Evolutionary conservation across 257 asterid species (phyloP).

Genomic region (Forsythia viridissima): DNA sequence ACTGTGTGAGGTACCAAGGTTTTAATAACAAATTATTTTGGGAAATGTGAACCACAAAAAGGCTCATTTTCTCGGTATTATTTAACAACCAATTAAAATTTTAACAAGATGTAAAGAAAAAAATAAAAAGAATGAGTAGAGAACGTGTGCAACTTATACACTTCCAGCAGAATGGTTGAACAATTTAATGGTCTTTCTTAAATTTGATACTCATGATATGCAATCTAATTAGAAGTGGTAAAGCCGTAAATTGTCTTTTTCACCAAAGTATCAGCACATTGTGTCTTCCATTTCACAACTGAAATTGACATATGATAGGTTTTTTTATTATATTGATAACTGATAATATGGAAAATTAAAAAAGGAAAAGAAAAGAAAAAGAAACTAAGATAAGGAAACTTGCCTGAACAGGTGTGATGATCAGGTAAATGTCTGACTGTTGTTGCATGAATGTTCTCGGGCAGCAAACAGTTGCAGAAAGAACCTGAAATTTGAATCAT

Average conservation of each 20-base stretch:
- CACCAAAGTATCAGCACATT: neutral
- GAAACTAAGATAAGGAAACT: constrained; percentile 15
- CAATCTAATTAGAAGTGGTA: neutral
- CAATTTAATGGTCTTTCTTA: neutral
- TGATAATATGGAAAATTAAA: neutral
- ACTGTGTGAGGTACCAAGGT: neutral
- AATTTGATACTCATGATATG: neutral
- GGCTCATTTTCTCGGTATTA: no score
- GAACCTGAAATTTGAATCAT: constrained; percentile 59
- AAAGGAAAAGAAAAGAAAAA: neutral
- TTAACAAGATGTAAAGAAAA: neutral
- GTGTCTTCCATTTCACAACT: constrained; percentile 1
- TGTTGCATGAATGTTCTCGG: constrained; percentile 76
- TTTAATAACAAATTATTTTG: neutral
- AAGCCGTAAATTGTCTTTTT: constrained; percentile 4
- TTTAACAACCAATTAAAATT: neutral
- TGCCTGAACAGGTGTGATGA: constrained; percentile 61
- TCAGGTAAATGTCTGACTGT: constrained; percentile 63
- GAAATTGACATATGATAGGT: neutral
- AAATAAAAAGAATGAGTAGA: neutral
- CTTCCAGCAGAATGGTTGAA: neutral
- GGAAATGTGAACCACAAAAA: neutral
- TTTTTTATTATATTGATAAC: neutral
- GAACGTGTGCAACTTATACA: neutral
- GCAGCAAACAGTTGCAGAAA: constrained; percentile 82